Conservation (phyloP, 192 early-diverging fungal genomes). For the Phlyctochytrium bullatum region DNA sequence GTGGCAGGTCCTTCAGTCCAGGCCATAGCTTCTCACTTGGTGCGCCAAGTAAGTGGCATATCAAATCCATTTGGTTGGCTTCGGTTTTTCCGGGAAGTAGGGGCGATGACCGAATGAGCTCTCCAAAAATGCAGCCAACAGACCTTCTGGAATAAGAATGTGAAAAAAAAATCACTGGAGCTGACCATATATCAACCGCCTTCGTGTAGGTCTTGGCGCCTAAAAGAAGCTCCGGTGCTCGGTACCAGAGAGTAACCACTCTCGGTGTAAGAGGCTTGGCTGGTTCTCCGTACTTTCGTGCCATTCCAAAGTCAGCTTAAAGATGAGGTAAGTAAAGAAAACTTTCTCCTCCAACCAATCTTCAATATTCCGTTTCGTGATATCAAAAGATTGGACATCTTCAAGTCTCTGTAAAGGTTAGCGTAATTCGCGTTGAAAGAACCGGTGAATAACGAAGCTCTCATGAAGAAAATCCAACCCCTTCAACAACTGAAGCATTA, state of each 20-base stretch:
- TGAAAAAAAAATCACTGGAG: background rate
- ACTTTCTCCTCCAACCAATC: slow-evolving; percentile 49
- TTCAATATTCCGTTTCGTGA: slow-evolving; percentile 88
- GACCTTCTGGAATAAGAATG: slow-evolving; percentile 57
- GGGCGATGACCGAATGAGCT: slow-evolving; percentile 73
- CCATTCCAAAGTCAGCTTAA: slow-evolving; percentile 87
- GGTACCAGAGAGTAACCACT: slow-evolving; percentile 97
- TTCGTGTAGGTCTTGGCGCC: slow-evolving; percentile 87
- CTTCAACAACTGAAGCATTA: slow-evolving; percentile 85
- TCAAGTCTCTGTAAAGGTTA: slow-evolving; percentile 64
- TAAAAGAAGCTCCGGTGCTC: slow-evolving; percentile 87
- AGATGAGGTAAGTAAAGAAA: slow-evolving; percentile 1
- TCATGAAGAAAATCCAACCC: slow-evolving; percentile 86
- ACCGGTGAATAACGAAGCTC: slow-evolving; percentile 77
- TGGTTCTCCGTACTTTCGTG: slow-evolving; percentile 74
- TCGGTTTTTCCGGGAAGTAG: slow-evolving; percentile 87
- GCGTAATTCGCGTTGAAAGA: background rate
- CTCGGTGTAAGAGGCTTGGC: slow-evolving; percentile 75
- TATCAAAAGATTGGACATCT: slow-evolving; percentile 89
- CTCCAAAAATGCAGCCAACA: slow-evolving; percentile 92
- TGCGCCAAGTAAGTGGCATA: slow-evolving; percentile 83
- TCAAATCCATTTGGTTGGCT: slow-evolving; percentile 78
- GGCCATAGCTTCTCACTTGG: slow-evolving; percentile 81
- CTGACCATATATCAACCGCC: slow-evolving; percentile 79
- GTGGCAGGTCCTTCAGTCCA: slow-evolving; percentile 65